phyloP scores from a whole-genome alignment of 2,329 filamentous ascomycete species.

The Penicillium sp. region DNA sequence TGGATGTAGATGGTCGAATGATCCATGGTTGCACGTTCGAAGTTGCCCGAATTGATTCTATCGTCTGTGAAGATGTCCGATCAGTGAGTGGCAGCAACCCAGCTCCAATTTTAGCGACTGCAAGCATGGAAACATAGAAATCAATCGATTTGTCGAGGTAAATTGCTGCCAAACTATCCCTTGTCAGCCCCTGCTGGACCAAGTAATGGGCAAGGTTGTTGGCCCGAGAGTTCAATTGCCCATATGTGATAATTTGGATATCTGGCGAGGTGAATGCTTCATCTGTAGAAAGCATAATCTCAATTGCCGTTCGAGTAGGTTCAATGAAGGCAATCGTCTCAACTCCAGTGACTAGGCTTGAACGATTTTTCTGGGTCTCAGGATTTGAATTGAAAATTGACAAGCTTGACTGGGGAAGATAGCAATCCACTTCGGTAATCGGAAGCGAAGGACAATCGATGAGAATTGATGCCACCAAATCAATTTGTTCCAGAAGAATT shows the following conservation, averaged over 20 bases:
- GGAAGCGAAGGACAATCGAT: slow-evolving; percentile 36
- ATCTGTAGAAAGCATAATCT: slow-evolving; percentile 58
- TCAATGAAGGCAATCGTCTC: slow-evolving; percentile 51
- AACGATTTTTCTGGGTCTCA: slow-evolving; percentile 32
- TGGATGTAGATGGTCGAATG: slow-evolving; percentile 16
- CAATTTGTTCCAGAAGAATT: slow-evolving; percentile 62
- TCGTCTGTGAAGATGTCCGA: slow-evolving; percentile 63
- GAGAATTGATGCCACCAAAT: slow-evolving; percentile 51
- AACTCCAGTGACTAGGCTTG: slow-evolving; percentile 55
- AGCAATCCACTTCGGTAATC: slow-evolving; percentile 32
- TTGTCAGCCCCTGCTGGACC: slow-evolving; percentile 44
- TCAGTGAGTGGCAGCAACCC: slow-evolving; percentile 79
- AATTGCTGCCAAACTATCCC: slow-evolving; percentile 66
- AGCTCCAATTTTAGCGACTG: slow-evolving; percentile 69
- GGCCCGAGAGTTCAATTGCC: slow-evolving; percentile 61
- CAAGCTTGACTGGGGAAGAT: slow-evolving; percentile 35
- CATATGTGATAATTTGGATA: slow-evolving; percentile 59
- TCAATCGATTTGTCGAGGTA: slow-evolving; percentile 73
- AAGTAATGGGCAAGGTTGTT: slow-evolving; percentile 65
- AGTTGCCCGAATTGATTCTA: slow-evolving; percentile 62
- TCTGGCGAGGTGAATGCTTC: slow-evolving; percentile 25
- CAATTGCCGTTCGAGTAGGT: slow-evolving; percentile 61
- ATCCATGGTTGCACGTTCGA: slow-evolving; percentile 55
- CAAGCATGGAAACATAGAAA: slow-evolving; percentile 73
- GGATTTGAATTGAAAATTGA: slow-evolving; percentile 53